Percentiles rank a stretch among this genome's conserved stretches.
Evolutionary conservation across 129 eudicot species (phyloP).

Genomic region (Artemisia argyi): DNA sequence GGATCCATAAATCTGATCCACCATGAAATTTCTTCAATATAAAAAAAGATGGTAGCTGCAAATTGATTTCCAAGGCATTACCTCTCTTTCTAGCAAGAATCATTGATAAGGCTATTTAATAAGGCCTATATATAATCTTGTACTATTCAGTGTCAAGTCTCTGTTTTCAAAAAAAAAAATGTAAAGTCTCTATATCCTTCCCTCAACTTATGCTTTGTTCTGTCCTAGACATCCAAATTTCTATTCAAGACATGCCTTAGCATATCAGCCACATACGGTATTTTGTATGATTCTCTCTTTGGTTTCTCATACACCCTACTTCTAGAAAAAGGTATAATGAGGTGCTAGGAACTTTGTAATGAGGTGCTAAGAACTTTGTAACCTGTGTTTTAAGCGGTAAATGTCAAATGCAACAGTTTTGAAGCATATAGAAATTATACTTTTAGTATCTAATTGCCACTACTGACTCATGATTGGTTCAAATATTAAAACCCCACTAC

Average conservation of each 20-base stretch:
- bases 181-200: neutral
- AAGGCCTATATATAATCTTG: neutral
- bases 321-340: neutral
- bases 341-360: neutral
- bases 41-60: neutral
- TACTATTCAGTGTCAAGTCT: neutral
- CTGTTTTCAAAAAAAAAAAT: too few species aligned
- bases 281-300: neutral
- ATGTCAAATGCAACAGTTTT: neutral
- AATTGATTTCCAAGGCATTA: too few species aligned
- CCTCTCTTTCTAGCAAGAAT: neutral
- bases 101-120: neutral
- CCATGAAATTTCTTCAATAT: neutral
- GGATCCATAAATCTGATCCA: slow-evolving; percentile 5
- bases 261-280: neutral
- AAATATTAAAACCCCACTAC: slow-evolving; percentile 1
- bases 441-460: neutral
- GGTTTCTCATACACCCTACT: neutral
- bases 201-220: neutral
- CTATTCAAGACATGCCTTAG: too few species aligned
- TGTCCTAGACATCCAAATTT: neutral
- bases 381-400: neutral
- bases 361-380: neutral
- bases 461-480: neutral
- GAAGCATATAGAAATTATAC: slow-evolving; percentile 2